Evolutionary conservation across 2,329 filamentous ascomycete genomes (phyloP), one percentile per base, ranked within the genome.

Genomic region (Colletotrichum sp.): DNA sequence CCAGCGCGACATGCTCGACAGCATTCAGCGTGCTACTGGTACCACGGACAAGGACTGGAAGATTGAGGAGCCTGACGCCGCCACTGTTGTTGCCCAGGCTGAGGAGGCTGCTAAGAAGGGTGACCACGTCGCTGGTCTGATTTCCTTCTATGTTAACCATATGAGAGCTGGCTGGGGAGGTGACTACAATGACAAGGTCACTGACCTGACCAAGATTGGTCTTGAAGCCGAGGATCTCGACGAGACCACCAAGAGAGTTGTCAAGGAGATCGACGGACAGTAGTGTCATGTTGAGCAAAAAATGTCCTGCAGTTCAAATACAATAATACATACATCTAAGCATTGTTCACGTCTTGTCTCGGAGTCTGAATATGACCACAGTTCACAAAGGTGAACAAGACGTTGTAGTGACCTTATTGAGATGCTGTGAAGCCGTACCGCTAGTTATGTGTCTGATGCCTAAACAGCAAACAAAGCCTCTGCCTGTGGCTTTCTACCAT

Each of bases 1-100:
- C 77, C 93, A 95, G 82, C 87, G 88, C 13, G 92, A 95, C n/a
- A 94, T 95, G 85, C 87, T 95, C 72, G 88, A 89, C 57, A 89
- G 88, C 29, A 83, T 93, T 12, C 87, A 92, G 79, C 89, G 89
- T 0, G 92, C 92, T 6, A 89, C 90, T 0, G 88, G 89, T 0
- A 91, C 89, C 0, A 89, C 84, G 2, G 90, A 93, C 55, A 84
- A 82, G 0, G 92, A 94, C 78, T 95, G 93, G 93, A 64, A 69
- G 55, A 68, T 77, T 71, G 85, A 80, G 4, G 79, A 85, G n/a
- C 82, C 87, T 9, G 88, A 92, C 82, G 78, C 82, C 0, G 83
- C 85, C 3, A 78, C 84, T 49, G 83, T 90, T 80, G 87, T 91
- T 25, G 90, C 87, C 75, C 81, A 85, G 6, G 39, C 49, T 0